Evolutionary conservation across 805 yeast genomes (phyloP), one percentile per base, ranked within the genome.

Genomic region (Hemisphaericaspora nanyangensis): DNA sequence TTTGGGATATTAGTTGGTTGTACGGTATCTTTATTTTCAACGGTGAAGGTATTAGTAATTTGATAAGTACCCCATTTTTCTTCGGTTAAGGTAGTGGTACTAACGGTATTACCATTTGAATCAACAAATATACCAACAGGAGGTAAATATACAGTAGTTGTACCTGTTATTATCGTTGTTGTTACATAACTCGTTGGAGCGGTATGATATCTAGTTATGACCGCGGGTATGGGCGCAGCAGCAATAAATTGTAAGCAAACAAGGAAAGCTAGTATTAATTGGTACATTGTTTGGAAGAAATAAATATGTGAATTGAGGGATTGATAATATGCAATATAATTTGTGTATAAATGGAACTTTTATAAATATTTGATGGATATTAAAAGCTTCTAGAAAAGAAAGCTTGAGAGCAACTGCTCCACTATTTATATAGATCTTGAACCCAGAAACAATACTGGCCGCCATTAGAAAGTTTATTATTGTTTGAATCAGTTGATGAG

Each of bases 161-260:
- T 71, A 30, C 74, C 77, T 1, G 77, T 72, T 24, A 67, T 62
- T 31, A 59, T 54, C 13, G 68, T 61, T 16, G 55, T 46, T 4
- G 70, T 65, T 13, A 70, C 61, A 4, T 79, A 75, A 27, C 76
- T 75, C 3, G 82, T 69, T 7, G 57, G 63, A 13, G 84, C 83
- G 15, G 82, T 77, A 50, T 76, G 80, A 28, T 60, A 58, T 53
- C 82, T 65, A 15, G 84, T 78, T 39, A 78, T 62, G 18, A 74
- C 42, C 34, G 58, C 58, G 38, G 70, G 68, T 13, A 68, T 35
- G 3, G 74, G 74, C 12, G 60, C 54, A 15, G 70, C 66, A 6
- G 46, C 18, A 6, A 54, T 50, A 16, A 52, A 41, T 18, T 55
- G 57, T 10, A 56, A 24, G 7, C 51, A 36, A 28, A 54, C 41